Evolutionary conservation across 1,284 basidiomycete genomes (phyloP), one percentile per base, ranked within the genome.

Genomic region (Anthracocystis setariae): DNA sequence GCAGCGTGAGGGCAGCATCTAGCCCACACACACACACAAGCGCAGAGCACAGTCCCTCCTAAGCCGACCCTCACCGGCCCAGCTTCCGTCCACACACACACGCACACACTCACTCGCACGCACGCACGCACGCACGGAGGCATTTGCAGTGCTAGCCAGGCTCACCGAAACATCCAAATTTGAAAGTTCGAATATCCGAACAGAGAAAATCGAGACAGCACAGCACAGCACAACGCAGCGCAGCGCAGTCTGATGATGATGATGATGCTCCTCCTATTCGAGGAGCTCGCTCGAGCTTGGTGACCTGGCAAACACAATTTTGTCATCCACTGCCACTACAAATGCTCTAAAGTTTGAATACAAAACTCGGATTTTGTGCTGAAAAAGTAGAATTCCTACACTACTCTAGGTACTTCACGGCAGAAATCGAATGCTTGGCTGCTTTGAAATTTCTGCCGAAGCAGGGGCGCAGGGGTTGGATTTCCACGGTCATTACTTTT

Each of bases 151-250:
- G 38, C 38, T n/a, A 15, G 32, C 32, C n/a, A n/a, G n/a, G n/a
- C n/a, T n/a, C n/a, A n/a, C n/a, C n/a, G n/a, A 33, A 15, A 18
- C 37, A 50, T 27, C 43, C 17, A 10, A 46, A 20, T 37, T 12
- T 29, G 17, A 17, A 3, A 39, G 24, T 37, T 15, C n/a, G 21
- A 24, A 25, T n/a, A 38, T n/a, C 38, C 25, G 24, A 32, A 25
- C 46, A 48, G 9, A n/a, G n/a, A n/a, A n/a, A n/a, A n/a, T n/a
- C n/a, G n/a, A n/a, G n/a, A n/a, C n/a, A 47, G 46, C 54, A 43
- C 39, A 56, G 39, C 53, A 7, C 53, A 47, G 45, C 35, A 25
- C 35, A 32, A n/a, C 20, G 35, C 40, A 35, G 38, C 38, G 8
- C 29, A 29, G 29, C 29, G 29, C 29, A 12, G 29, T 29, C 29